Evolutionary conservation across 331 rosid species (phyloP).

Genomic region (Rhamnella rubrinervis): DNA sequence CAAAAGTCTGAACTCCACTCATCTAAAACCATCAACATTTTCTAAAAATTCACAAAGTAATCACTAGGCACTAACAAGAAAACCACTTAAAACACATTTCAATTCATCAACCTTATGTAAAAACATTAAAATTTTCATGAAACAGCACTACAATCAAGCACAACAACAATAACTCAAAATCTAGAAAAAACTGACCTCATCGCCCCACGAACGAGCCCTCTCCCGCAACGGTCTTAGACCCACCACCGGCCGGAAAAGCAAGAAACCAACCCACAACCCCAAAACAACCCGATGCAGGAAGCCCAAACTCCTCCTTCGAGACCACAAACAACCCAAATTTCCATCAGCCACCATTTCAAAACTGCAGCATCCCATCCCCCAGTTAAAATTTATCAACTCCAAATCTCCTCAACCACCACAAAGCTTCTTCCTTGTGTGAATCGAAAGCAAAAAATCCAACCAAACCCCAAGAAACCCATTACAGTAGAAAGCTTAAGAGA

Average conservation of each 20-base stretch:
- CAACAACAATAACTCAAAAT: not conserved
- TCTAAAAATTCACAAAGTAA: not conserved
- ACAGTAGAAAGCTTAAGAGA: constrained; percentile 36
- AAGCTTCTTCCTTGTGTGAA: constrained; percentile 24
- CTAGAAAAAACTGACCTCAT: constrained; percentile 60
- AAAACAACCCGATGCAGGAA: constrained; percentile 36
- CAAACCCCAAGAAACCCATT: constrained; percentile 37
- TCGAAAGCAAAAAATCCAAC: constrained; percentile 32
- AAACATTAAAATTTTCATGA: not conserved
- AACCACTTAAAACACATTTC: too few relatives aligned
- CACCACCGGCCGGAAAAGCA: constrained; percentile 50
- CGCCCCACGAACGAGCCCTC: constrained; percentile 81
- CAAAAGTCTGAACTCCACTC: not conserved
- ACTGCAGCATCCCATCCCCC: constrained; percentile 29
- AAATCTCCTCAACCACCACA: constrained; percentile 29
- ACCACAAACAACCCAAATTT: constrained; percentile 35
- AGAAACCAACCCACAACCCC: constrained; percentile 44
- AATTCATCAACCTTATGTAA: too few relatives aligned
- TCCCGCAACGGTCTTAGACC: constrained; percentile 86
- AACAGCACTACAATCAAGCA: constrained; percentile 7
- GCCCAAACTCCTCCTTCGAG: constrained; percentile 38
- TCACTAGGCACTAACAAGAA: not conserved
- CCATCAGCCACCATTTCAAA: constrained; percentile 40
- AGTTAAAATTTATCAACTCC: constrained; percentile 37
- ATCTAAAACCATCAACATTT: not conserved